Conservation (phyloP, 257 asterid genomes). For the Solanum acaule region DNA sequence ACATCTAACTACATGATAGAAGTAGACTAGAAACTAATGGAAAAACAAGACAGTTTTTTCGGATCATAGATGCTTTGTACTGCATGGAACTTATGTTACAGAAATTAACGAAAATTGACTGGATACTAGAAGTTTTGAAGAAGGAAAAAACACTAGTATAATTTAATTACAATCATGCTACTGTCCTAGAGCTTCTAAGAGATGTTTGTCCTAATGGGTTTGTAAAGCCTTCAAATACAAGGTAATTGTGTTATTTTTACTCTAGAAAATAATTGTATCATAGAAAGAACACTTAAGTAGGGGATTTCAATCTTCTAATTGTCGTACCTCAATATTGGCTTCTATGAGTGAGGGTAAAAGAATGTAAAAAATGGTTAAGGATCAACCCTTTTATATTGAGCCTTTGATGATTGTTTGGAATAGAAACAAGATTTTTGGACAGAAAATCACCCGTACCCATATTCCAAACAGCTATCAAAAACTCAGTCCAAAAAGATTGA, state of each 20-base stretch:
- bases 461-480: slow-evolving; percentile 6
- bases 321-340: slow-evolving; percentile 2
- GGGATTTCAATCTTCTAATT: slow-evolving; percentile 17
- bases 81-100: not conserved
- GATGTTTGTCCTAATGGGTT: slow-evolving; percentile 11
- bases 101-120: slow-evolving; percentile 14
- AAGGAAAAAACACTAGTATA: slow-evolving; percentile 33
- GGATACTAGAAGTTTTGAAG: slow-evolving; percentile 15
- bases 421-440: not conserved
- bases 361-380: too few species aligned
- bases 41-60: slow-evolving; percentile 28
- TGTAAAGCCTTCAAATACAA: not conserved
- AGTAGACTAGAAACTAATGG: slow-evolving; percentile 27
- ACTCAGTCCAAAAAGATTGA: slow-evolving; percentile 35
- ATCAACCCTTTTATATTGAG: slow-evolving; percentile 26
- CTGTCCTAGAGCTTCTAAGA: slow-evolving; percentile 11
- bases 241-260: not conserved
- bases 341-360: not conserved
- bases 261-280: slow-evolving; percentile 36
- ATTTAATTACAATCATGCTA: slow-evolving; percentile 18
- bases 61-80: slow-evolving; percentile 21
- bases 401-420: slow-evolving; percentile 14
- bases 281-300: slow-evolving; percentile 12
- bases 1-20: slow-evolving; percentile 33
- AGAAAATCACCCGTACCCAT: not conserved